Percentiles rank a stretch among this genome's conserved stretches.
Conservation (phyloP, 2,329 filamentous ascomycete genomes). For the Aspergillus piperis region DNA sequence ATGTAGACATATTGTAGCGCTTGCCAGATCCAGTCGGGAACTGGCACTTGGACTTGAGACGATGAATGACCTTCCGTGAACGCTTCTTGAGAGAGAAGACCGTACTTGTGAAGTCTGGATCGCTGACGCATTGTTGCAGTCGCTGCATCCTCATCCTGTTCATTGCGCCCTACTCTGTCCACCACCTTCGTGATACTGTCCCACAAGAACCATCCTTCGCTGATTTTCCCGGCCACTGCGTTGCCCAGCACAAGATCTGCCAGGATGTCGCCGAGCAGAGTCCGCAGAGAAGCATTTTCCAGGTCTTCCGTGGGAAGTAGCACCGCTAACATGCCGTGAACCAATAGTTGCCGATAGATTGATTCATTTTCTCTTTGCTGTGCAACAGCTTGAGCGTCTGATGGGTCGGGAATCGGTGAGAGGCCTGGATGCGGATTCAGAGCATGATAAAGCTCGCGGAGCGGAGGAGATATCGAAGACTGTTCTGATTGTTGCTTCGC, state of each 20-base stretch:
- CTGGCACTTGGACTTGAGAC: slow-evolving; percentile 34
- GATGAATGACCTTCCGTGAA: slow-evolving; percentile 27
- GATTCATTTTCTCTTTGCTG: slow-evolving; percentile 76
- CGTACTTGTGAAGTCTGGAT: slow-evolving; percentile 58
- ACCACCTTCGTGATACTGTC: slow-evolving; percentile 75
- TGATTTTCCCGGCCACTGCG: slow-evolving; percentile 74
- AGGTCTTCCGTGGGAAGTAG: slow-evolving; percentile 91
- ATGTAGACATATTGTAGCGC: slow-evolving; percentile 55
- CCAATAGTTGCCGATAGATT: slow-evolving; percentile 83
- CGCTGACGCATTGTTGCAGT: slow-evolving; percentile 34
- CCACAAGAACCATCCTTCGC: slow-evolving; percentile 87
- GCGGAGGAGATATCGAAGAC: slow-evolving; percentile 62
- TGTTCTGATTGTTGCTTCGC: slow-evolving; percentile 61
- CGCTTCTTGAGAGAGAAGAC: slow-evolving; percentile 50
- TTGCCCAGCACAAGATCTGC: slow-evolving; percentile 88
- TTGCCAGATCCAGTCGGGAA: slow-evolving; percentile 51
- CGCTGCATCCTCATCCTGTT: slow-evolving; percentile 21
- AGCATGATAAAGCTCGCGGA: slow-evolving; percentile 76
- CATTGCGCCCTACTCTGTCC: slow-evolving; percentile 44
- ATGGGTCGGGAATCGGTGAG: slow-evolving; percentile 68
- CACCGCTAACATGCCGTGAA: slow-evolving; percentile 76
- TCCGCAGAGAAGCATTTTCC: slow-evolving; percentile 79
- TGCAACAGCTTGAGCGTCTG: slow-evolving; percentile 52
- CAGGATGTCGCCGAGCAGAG: slow-evolving; percentile 82
- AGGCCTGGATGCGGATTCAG: slow-evolving; percentile 79